Evolutionary conservation across 2,329 filamentous ascomycete genomes (phyloP), one percentile per base, ranked within the genome.

Genomic region (Pleochaeta shiraiana): DNA sequence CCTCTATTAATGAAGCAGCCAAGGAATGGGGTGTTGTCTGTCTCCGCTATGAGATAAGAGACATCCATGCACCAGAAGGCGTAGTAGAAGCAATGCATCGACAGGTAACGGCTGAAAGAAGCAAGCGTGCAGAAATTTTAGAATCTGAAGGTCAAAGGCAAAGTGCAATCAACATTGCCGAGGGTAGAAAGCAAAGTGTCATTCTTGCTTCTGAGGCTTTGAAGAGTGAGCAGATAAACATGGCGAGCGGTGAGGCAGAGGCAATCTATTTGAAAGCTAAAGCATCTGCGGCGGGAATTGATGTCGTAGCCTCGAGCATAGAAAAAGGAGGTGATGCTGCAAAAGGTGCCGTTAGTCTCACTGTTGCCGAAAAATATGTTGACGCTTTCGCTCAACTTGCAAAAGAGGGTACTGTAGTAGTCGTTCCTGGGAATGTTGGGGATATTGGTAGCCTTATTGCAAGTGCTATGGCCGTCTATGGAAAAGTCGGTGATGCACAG

Each of bases 31-130:
- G 93, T 66, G 90, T 98, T 24, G 89, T 90, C 37, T 98, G 93
- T 73, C 81, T 98, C 67, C 87, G 93, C 65, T 98, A 98, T 78
- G 93, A 98, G 76, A 98, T 98, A 74, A 83, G 93, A 69, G 93
- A 98, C 75, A 98, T 98, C 72, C 93, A 98, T 76, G 93, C 93
- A 0, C 93, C 93, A 1, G 88, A 86, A 34, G 87, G 87, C 62
- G 93, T 98, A 14, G 92, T 97, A 66, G 89, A 91, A 71, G 93
- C 93, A 71, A 98, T 98, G 93, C 93, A 98, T 78, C 83, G 93
- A 68, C 92, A 97, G 75, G 93, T 98, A 63, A 97, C 93, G 0
- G 93, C 93, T 21, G 93, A 98, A 78, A 87, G 93, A 50, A 95
- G 88, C 72, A 98, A 98, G 81, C 87, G 93, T 68, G 93, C 93